Conservation (phyloP, 2,329 filamentous ascomycete species). For the Fusarium denticulatum region DNA sequence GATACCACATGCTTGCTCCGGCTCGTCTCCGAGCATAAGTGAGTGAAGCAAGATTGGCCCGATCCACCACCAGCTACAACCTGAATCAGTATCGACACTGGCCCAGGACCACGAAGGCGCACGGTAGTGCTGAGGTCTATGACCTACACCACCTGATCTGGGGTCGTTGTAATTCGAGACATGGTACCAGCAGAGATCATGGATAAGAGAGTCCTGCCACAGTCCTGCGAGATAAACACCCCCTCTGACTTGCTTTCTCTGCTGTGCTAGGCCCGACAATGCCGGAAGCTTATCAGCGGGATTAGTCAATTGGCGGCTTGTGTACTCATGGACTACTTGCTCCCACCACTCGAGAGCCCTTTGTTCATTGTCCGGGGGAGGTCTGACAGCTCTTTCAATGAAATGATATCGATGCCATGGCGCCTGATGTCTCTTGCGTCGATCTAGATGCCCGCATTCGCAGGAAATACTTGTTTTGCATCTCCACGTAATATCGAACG, state of each 20-base stretch:
- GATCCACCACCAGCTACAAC: background rate
- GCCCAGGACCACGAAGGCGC: slow-evolving; percentile 4
- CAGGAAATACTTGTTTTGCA: background rate
- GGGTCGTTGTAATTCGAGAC: background rate
- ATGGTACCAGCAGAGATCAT: background rate
- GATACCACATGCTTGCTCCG: background rate
- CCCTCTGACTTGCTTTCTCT: background rate
- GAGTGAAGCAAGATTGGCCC: background rate
- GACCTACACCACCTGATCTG: background rate
- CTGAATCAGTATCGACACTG: background rate
- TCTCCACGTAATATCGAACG: background rate
- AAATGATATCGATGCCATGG: background rate
- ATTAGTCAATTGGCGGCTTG: background rate
- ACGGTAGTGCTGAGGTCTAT: background rate
- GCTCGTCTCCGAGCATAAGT: accelerated
- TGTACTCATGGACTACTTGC: background rate
- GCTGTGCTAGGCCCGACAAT: background rate
- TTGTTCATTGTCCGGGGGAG: background rate
- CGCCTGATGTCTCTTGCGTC: accelerated
- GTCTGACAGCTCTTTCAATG: background rate
- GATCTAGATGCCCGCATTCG: background rate
- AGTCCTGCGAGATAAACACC: background rate
- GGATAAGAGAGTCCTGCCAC: background rate
- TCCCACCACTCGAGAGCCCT: background rate
- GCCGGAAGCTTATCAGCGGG: background rate